Percentiles rank a stretch among this genome's conserved stretches.
Conservation (phyloP, 2,329 filamentous ascomycete genomes). For the Dactylellina cionopaga region DNA sequence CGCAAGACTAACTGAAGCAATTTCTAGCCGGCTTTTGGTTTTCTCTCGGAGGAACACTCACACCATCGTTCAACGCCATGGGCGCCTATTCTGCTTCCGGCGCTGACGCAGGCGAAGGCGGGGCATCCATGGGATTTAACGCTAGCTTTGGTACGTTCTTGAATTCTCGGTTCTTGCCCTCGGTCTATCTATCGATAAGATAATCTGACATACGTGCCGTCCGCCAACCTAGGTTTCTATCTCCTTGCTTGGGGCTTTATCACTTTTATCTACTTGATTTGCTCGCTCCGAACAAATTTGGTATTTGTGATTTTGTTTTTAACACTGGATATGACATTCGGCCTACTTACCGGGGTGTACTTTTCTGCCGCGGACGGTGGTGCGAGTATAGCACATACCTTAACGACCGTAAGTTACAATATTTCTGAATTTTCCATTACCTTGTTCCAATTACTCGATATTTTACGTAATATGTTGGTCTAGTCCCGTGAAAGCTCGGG, state of each 20-base stretch:
- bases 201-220: neutral
- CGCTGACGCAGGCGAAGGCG: constrained; percentile 54
- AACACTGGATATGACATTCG: constrained; percentile 70
- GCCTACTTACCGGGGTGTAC: constrained; percentile 70
- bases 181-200: neutral
- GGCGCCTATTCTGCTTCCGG: constrained; percentile 62
- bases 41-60: constrained; percentile 67
- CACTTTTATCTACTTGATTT: constrained; percentile 74
- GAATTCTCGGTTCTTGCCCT: neutral
- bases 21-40: constrained; percentile 66
- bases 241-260: constrained; percentile 74
- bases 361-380: constrained; percentile 57
- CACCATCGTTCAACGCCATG: constrained; percentile 67
- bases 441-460: neutral
- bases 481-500: too few species aligned
- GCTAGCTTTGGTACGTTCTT: constrained; percentile 49
- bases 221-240: constrained; percentile 64
- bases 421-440: neutral
- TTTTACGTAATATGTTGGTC: constrained; percentile 23
- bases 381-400: neutral
- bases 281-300: constrained; percentile 76
- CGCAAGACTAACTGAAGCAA: neutral
- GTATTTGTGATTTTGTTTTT: constrained; percentile 77
- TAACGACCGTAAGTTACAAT: constrained; percentile 26
- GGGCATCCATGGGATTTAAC: constrained; percentile 49